phyloP scores from a whole-genome alignment of 805 yeast species.

The Tetrapisispora iriomotensis region DNA sequence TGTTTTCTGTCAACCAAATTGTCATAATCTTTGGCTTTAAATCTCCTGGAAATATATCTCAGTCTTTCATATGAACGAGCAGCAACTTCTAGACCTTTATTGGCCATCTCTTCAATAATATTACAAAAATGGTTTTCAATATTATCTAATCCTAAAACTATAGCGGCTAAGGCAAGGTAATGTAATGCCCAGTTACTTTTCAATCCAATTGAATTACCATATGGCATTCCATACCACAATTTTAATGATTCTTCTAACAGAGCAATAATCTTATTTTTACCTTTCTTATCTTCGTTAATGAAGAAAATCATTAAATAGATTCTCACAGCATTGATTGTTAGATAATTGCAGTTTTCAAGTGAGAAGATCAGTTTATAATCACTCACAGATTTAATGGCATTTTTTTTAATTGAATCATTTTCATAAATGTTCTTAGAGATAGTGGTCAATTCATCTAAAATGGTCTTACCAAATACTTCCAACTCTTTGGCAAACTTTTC shows the following conservation, averaged over 20 bases:
- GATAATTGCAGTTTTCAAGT: constrained; percentile 5
- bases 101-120: constrained; percentile 2
- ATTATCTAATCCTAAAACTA: constrained; percentile 3
- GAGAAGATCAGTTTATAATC: constrained; percentile 7
- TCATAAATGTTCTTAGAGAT: neutral
- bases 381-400: neutral
- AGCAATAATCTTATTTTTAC: neutral
- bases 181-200: constrained; percentile 9
- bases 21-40: neutral
- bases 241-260: constrained; percentile 7
- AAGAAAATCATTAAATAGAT: constrained; percentile 7
- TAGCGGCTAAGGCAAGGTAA: constrained; percentile 3
- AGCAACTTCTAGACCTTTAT: constrained; percentile 5
- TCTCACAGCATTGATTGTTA: constrained; percentile 1
- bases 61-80: constrained; percentile 4
- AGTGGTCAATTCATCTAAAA: neutral
- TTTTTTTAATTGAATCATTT: neutral
- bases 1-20: neutral
- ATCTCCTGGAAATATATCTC: neutral
- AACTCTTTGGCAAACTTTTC: neutral
- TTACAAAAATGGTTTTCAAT: constrained; percentile 4
- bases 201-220: neutral
- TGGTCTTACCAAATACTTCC: constrained; percentile 2
- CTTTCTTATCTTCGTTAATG: constrained; percentile 1
- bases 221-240: constrained; percentile 7